Evolutionary conservation across 2,329 filamentous ascomycete genomes (phyloP), one percentile per base, ranked within the genome.

Genomic region (Talaromyces sp.): DNA sequence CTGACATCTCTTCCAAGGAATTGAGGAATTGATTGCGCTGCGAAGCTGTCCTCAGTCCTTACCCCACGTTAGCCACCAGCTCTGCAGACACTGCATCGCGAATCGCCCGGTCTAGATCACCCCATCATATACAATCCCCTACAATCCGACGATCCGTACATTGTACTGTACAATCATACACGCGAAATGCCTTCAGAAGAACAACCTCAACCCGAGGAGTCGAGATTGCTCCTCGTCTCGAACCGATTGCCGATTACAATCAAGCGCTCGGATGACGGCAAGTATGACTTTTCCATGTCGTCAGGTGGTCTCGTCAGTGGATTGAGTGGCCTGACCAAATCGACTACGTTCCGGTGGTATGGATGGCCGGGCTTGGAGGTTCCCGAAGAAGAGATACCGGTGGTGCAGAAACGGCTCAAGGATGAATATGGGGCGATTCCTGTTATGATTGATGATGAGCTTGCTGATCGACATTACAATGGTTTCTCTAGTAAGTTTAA

Each of bases 241-340:
- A 99, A 99, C 77, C 91, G 95, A 63, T 85, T 98, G 49, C 94
- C 95, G 66, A 96, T 98, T 78, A 98, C 94, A 69, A 96, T 98
- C 81, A 97, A 97, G 82, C 90, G 92, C 70, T 90, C 90, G 62
- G 92, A 95, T 61, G 92, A 97, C 83, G 93, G 92, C 73, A 90
- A 90, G 77, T 99, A 97, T 82, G 87, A 89, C 74, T 97, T 96
- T 79, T 92, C 91, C 76, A 97, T 97, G 91, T 98, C 94, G 56
- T 98, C 95, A 1, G 95, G 95, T 65, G 95, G 95, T 47, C 86
- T 99, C 47, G 95, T 98, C 73, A 97, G 92, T 60, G 95, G 95
- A 22, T 84, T 99, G 67, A 96, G 92, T 70, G 95, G 95, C 29
- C 82, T 98, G 66, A 90, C 91, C 72, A 97, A 97, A 80, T 91